Evolutionary conservation across 331 rosid species (phyloP), one percentile per base, ranked within the genome.

Genomic region (Spiraea crenata): DNA sequence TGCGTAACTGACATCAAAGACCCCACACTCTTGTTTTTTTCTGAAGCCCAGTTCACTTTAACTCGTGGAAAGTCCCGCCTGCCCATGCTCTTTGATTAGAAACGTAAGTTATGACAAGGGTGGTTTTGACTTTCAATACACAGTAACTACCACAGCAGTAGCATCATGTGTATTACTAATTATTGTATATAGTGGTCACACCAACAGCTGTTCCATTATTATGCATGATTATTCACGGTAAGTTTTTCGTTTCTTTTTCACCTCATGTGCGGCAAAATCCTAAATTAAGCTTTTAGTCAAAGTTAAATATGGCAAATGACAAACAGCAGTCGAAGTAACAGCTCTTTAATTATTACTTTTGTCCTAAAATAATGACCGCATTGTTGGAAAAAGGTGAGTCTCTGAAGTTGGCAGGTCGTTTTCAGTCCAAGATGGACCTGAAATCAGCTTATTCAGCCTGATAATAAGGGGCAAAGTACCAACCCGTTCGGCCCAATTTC

Each of bases 1-100:
- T 74, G 76, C 63, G 54, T 57, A 73, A 74, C 48, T 60, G 68
- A 49, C 73, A 20, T 25, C 70, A 25, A 46, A 35, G 63, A 17
- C 31, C 65, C 41, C 38, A 2, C 50, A 19, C 63, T 54, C 14
- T 25, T 50, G 20, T 57, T 45, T 57, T 11, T 10, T 13, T 42
- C 4, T 17, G 68, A 7, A 3, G 65, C 38, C 54, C 65, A 16
- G 61, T 61, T 12, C 50, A 37, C 41, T 25, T 47, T 39, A 14
- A 15, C 25, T 34, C 14, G 42, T 50, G 65, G 10, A 74, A 25
- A 47, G 72, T 69, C 75, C 37, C 4, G 25, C 47, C 9, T 56
- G 46, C 19, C 72, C 75, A 17, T 42, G 1, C 12, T 2, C 17
- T 49, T 41, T 3, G 5, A 6, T 2, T 11, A 38, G n/a, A 12